A percentile compares a stretch with the other conserved stretches of the same genome.
phyloP scores from a whole-genome alignment of 2,329 filamentous ascomycete genomes.

The Penicillium sp. region DNA sequence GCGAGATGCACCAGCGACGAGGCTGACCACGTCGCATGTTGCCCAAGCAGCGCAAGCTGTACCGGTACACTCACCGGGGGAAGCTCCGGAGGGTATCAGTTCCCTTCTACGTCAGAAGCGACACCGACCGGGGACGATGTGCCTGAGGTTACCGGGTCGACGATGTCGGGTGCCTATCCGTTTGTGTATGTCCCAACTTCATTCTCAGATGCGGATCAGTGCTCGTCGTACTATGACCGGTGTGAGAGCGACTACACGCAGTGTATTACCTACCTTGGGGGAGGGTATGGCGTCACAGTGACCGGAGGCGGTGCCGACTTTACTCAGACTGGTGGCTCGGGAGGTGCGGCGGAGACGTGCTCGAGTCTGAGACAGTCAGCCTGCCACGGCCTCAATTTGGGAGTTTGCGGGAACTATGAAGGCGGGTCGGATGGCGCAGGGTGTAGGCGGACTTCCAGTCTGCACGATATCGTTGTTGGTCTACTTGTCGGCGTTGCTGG shows the following conservation, averaged over 20 bases:
- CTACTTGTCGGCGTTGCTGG: conserved; percentile 53
- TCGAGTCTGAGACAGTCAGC: conserved; percentile 52
- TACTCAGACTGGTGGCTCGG: conserved; percentile 52
- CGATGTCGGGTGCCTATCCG: conserved; percentile 57
- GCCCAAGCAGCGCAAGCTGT: conserved; percentile 61
- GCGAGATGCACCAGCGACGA: conserved; percentile 62
- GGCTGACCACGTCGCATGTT: conserved; percentile 65
- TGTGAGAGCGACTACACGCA: conserved; percentile 55
- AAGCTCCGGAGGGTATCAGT: conserved; percentile 37
- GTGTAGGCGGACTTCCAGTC: conserved; percentile 39
- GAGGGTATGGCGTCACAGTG: conserved; percentile 58
- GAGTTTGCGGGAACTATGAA: conserved; percentile 46
- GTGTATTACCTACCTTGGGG: conserved; percentile 53
- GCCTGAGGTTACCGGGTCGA: conserved; percentile 41
- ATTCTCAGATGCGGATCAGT: conserved; percentile 56
- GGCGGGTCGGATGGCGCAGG: conserved; percentile 35
- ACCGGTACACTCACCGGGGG: conserved; percentile 57
- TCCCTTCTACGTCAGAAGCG: conserved; percentile 37
- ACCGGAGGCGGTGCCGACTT: conserved; percentile 55
- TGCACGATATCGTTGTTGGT: conserved; percentile 50
- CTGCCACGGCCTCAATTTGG: conserved; percentile 55
- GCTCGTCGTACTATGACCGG: conserved; percentile 59
- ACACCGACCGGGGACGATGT: conserved; percentile 30
- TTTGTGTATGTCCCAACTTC: conserved; percentile 60
- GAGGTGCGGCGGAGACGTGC: conserved; percentile 51